Conservation (phyloP, 2,329 filamentous ascomycete species). For the Penicillium sp. region DNA sequence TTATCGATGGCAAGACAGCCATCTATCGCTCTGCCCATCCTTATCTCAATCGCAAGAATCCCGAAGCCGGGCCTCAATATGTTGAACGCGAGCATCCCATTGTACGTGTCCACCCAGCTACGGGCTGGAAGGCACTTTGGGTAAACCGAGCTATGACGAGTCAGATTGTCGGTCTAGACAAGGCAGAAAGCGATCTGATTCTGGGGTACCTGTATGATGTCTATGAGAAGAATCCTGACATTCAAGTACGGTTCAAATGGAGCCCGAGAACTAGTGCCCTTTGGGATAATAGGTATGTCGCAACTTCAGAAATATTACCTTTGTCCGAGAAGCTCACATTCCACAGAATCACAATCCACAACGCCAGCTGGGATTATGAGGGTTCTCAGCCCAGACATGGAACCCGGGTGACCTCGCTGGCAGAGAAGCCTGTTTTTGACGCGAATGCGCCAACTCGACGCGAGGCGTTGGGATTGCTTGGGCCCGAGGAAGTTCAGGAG, state of each 20-base stretch:
- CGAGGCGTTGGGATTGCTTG: constrained; percentile 66
- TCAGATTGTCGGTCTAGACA: constrained; percentile 69
- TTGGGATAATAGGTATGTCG: constrained; percentile 67
- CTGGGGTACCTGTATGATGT: constrained; percentile 68
- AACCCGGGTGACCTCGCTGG: constrained; percentile 69
- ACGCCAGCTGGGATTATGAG: constrained; percentile 73
- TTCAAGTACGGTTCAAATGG: constrained; percentile 73
- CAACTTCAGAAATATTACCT: not conserved
- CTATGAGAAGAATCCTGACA: constrained; percentile 70
- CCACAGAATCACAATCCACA: constrained; percentile 69
- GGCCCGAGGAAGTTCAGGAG: constrained; percentile 53
- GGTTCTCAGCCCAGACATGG: constrained; percentile 69
- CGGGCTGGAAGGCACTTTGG: constrained; percentile 73
- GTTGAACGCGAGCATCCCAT: constrained; percentile 70
- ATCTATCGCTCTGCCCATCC: constrained; percentile 67
- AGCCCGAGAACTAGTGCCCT: constrained; percentile 66
- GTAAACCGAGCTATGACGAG: constrained; percentile 72
- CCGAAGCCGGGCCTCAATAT: constrained; percentile 62
- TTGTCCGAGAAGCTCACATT: not conserved
- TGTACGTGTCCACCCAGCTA: constrained; percentile 70
- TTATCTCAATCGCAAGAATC: constrained; percentile 66
- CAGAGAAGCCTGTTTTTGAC: constrained; percentile 71
- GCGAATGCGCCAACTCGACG: constrained; percentile 65
- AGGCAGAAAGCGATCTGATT: constrained; percentile 68
- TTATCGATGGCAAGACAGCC: constrained; percentile 68